phyloP scores from a whole-genome alignment of 768 basidiomycete species.

The Obba rivulosa region DNA sequence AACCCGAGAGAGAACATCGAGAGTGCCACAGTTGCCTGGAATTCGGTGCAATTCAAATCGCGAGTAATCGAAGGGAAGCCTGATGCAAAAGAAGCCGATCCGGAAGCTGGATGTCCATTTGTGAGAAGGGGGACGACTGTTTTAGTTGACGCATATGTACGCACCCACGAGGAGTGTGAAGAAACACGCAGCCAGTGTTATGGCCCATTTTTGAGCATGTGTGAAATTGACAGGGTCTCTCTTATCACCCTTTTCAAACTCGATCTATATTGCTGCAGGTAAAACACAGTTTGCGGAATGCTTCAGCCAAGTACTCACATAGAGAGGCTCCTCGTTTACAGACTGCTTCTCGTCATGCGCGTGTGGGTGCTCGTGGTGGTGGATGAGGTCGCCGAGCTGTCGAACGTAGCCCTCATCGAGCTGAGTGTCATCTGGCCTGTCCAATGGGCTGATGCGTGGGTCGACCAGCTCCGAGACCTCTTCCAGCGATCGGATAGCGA shows the following conservation, averaged over 20 bases:
- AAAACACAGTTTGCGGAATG: background rate
- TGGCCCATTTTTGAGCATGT: slow-evolving; percentile 28
- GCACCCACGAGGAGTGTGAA: slow-evolving; percentile 44
- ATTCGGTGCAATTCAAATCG: slow-evolving; percentile 29
- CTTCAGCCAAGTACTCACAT: slow-evolving; percentile 9
- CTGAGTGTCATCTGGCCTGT: slow-evolving; percentile 25
- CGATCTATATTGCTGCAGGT: slow-evolving; percentile 20
- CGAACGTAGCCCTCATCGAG: slow-evolving; percentile 29
- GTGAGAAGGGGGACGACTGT: background rate
- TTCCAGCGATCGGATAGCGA: slow-evolving; percentile 11
- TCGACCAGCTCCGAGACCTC: slow-evolving; percentile 30
- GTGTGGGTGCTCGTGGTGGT: slow-evolving; percentile 16
- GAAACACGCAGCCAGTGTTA: slow-evolving; percentile 41
- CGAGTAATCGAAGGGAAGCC: slow-evolving; percentile 53
- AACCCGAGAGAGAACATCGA: slow-evolving; percentile 56
- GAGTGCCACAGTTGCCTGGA: slow-evolving; percentile 30
- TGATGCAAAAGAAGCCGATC: slow-evolving; percentile 46
- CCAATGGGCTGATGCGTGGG: slow-evolving; percentile 29
- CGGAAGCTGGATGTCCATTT: slow-evolving; percentile 34
- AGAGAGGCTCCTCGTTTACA: slow-evolving; percentile 15
- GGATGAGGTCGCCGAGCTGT: slow-evolving; percentile 27
- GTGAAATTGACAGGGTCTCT: slow-evolving; percentile 30
- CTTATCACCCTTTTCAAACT: slow-evolving; percentile 28
- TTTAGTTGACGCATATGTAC: slow-evolving; percentile 8
- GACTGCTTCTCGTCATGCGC: slow-evolving; percentile 1